Conservation (phyloP, 2,329 filamentous ascomycete genomes). For the Eutypella sp. region DNA sequence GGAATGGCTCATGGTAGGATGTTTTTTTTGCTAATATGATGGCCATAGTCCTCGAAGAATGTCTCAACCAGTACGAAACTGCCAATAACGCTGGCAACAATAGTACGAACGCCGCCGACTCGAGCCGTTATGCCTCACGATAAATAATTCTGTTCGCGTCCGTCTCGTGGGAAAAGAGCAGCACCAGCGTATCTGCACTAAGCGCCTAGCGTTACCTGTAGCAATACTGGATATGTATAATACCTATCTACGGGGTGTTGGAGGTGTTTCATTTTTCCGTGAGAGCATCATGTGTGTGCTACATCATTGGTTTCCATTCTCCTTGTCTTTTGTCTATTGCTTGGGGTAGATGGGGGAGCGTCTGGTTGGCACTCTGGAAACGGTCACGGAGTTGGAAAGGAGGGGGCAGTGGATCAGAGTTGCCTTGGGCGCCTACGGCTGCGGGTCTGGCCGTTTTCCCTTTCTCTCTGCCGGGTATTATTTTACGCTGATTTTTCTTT, state of each 20-base stretch:
- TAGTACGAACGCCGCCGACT: conserved; percentile 16
- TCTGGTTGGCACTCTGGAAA: conserved; percentile 1
- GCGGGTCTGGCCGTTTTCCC: not conserved
- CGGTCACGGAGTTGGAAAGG: conserved; percentile 11
- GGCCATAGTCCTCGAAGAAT: conserved; percentile 27
- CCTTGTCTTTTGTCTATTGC: conserved; percentile 13
- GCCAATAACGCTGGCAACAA: conserved; percentile 30
- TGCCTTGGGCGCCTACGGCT: conserved; percentile 8
- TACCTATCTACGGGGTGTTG: conserved; percentile 21
- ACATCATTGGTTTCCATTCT: conserved; percentile 17
- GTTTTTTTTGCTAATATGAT: not conserved
- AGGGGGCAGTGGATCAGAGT: conserved; percentile 4
- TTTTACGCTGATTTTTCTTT: conserved; percentile 2
- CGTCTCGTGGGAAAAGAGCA: not conserved
- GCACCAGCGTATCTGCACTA: not conserved
- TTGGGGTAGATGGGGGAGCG: not conserved
- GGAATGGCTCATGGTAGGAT: no score
- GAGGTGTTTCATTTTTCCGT: no score
- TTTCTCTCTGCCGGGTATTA: conserved; percentile 1
- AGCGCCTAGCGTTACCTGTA: conserved; percentile 4
- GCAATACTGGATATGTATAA: conserved; percentile 16
- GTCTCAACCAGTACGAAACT: conserved; percentile 41
- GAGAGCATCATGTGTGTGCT: conserved; percentile 17
- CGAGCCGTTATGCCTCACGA: conserved; percentile 14
- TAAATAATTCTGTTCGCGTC: conserved; percentile 4